These are phyloP conservation scores for Takashimella koratensis DNA, from an alignment of 1,284 basidiomycete species.

Conservation along the genomic window DNA sequence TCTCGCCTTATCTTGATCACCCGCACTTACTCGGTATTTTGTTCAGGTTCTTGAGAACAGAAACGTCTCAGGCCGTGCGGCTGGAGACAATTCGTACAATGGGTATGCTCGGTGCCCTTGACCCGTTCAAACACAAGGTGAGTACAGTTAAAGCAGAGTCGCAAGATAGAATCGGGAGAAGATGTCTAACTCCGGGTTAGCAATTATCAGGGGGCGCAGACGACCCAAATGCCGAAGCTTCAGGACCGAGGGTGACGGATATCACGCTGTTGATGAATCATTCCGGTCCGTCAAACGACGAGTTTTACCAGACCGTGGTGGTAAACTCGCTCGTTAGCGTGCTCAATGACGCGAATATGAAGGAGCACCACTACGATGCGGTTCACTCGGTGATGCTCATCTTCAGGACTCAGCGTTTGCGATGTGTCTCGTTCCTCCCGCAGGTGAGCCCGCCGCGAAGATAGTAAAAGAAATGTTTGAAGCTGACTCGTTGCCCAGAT, in stretches of 20 bases:
- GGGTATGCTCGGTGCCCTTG: slow-evolving; percentile 94
- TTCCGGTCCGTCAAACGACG: slow-evolving; percentile 67
- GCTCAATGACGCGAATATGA: slow-evolving; percentile 81
- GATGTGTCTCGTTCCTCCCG: slow-evolving; percentile 92
- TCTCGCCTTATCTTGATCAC: slow-evolving; percentile 84
- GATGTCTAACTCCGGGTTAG: slow-evolving; percentile 50
- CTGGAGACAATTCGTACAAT: slow-evolving; percentile 89
- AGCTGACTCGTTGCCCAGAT: slow-evolving; percentile 61
- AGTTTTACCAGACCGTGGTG: slow-evolving; percentile 97
- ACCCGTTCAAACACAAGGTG: slow-evolving; percentile 93
- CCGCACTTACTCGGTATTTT: slow-evolving; percentile 85
- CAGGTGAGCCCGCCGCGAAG: slow-evolving; percentile 64
- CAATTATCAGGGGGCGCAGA: slow-evolving; percentile 70
- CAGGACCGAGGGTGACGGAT: slow-evolving; percentile 54
- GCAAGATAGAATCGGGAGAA: no score
- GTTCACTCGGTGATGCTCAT: slow-evolving; percentile 99
- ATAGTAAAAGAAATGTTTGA: no score
- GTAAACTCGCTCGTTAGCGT: slow-evolving; percentile 86
- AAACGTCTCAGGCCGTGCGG: slow-evolving; percentile 69
- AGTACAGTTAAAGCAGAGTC: no score
- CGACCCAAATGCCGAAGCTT: slow-evolving; percentile 59
- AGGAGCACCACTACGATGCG: slow-evolving; percentile 82
- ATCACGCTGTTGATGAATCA: slow-evolving; percentile 57
- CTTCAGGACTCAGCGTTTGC: slow-evolving; percentile 95
- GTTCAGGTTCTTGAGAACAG: slow-evolving; percentile 80